Percentiles rank a stretch among this genome's conserved stretches.
phyloP scores from a whole-genome alignment of 768 basidiomycete genomes.

The Lyophyllum atratum region DNA sequence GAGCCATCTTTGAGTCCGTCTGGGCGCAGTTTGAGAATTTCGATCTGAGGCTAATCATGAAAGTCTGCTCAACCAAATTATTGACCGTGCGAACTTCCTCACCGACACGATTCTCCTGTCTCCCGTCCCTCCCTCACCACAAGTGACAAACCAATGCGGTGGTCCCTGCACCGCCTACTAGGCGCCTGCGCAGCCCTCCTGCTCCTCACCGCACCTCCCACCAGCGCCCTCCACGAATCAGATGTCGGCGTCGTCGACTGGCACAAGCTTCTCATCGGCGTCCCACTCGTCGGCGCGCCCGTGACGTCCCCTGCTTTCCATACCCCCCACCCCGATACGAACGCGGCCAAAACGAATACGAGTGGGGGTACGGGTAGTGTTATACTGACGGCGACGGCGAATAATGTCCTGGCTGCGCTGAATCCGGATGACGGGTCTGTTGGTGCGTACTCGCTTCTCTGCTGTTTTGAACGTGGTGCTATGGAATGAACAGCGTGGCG shows the following conservation, averaged over 20 bases:
- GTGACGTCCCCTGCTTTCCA: constrained; percentile 65
- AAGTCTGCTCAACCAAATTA: too few relatives aligned
- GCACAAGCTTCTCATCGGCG: constrained; percentile 78
- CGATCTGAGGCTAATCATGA: too few relatives aligned
- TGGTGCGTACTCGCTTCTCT: constrained; percentile 46
- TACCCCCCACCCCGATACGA: constrained; percentile 10
- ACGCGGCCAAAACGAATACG: background rate
- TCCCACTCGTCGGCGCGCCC: constrained; percentile 55
- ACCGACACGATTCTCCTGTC: background rate
- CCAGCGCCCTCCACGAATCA: constrained; percentile 62
- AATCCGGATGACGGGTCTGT: constrained; percentile 67
- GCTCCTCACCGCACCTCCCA: constrained; percentile 4
- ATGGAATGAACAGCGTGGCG: constrained; percentile 65
- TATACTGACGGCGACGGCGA: constrained; percentile 66
- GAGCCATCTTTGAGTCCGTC: too few relatives aligned
- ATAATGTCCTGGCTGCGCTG: constrained; percentile 79
- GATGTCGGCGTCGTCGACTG: constrained; percentile 87
- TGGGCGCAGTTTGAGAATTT: too few relatives aligned
- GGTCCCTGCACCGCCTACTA: constrained; percentile 6
- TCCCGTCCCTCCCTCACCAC: background rate
- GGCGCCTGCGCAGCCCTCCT: constrained; percentile 7
- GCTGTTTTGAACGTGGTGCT: constrained; percentile 5
- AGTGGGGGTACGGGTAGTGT: constrained; percentile 38
- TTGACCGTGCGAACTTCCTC: background rate
- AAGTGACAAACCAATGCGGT: constrained; percentile 15